Evolutionary conservation across 2,329 filamentous ascomycete genomes (phyloP).

Genomic region (Colletotrichum sp.): DNA sequence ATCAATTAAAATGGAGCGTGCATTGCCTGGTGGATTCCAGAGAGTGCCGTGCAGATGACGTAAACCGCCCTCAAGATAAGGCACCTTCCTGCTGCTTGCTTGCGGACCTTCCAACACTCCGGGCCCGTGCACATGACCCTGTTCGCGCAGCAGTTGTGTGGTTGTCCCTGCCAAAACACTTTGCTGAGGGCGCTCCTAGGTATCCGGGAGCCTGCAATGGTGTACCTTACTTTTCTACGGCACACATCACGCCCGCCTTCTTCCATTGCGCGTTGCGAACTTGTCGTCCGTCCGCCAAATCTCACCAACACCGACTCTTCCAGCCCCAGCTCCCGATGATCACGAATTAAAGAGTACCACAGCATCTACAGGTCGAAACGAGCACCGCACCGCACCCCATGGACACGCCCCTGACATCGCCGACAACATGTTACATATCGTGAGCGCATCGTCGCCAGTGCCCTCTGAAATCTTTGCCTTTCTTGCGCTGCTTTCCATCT

Average conservation of each 20-base stretch:
- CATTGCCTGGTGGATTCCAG: background rate
- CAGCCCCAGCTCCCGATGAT: background rate
- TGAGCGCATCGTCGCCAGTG: conserved; percentile 65
- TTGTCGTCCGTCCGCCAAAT: background rate
- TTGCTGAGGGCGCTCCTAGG: background rate
- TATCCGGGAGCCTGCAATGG: background rate
- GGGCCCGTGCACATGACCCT: conserved; percentile 19
- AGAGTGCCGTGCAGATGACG: conserved; percentile 8
- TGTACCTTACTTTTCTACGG: background rate
- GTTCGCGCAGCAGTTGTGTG: background rate
- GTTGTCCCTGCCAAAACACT: background rate
- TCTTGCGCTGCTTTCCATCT: conserved; percentile 75
- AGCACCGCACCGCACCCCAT: conserved; percentile 13
- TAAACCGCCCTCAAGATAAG: background rate
- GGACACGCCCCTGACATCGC: conserved; percentile 6
- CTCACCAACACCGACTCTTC: background rate
- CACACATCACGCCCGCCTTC: background rate
- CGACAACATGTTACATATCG: conserved; percentile 55
- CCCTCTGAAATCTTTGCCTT: conserved; percentile 82
- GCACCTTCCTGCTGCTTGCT: background rate
- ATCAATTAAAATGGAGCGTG: conserved; percentile 1
- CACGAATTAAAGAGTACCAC: background rate
- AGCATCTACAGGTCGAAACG: background rate
- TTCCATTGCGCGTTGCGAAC: background rate
- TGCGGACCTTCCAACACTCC: conserved; percentile 14